phyloP scores from a whole-genome alignment of 129 eudicot species.

The Cynara cardunculus region DNA sequence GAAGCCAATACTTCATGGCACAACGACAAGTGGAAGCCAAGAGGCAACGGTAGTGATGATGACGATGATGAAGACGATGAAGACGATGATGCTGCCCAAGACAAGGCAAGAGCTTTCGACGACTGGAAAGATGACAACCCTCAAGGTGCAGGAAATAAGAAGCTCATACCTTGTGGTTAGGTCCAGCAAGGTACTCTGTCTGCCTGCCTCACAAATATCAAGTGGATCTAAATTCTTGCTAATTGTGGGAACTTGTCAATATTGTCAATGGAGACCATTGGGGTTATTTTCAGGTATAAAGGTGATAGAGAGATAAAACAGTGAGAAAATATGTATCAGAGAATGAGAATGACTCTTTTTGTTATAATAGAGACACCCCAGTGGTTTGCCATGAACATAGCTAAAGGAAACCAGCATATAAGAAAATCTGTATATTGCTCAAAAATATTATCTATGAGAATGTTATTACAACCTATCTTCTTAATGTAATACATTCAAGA shows the following conservation, averaged over 20 bases:
- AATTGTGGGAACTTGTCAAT: not conserved
- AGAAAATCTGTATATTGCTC: constrained; percentile 8
- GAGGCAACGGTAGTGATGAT: constrained; percentile 35
- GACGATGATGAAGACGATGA: no score
- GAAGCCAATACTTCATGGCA: constrained; percentile 90
- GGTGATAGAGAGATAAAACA: not conserved
- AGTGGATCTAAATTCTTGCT: not conserved
- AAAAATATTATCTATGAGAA: not conserved
- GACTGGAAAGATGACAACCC: constrained; percentile 99
- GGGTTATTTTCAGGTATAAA: not conserved
- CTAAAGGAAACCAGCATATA: not conserved
- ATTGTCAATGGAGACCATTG: not conserved
- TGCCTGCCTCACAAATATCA: not conserved
- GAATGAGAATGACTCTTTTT: not conserved
- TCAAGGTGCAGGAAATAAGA: constrained; percentile 87
- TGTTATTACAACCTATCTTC: constrained; percentile 6
- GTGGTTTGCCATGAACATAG: not conserved
- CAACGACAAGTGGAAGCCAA: constrained; percentile 45
- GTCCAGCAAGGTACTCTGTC: not conserved
- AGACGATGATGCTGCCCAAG: constrained; percentile 78
- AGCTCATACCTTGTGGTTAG: constrained; percentile 95
- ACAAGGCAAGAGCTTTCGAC: constrained; percentile 80
- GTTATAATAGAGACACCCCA: not conserved
- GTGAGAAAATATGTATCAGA: not conserved
- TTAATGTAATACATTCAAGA: constrained; percentile 14